Conservation (phyloP, 306 rosid genomes). For the Lathyrus sativus region DNA sequence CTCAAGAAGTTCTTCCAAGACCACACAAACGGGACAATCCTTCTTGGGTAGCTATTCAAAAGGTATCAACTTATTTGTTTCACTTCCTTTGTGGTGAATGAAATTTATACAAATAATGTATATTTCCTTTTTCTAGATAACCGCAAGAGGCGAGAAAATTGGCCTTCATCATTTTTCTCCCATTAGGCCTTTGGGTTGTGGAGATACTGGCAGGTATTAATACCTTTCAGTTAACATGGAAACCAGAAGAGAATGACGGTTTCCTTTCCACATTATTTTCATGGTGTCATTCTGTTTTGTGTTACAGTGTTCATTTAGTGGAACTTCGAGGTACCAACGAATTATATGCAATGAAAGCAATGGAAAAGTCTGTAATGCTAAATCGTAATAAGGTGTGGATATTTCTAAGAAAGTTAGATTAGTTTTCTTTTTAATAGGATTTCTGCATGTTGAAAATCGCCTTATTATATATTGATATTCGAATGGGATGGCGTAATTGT, state of each 20-base stretch:
- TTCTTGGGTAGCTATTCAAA: conserved; percentile 85
- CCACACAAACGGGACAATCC: conserved; percentile 81
- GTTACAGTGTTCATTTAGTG: conserved; percentile 88
- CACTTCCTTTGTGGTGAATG: conserved; percentile 29
- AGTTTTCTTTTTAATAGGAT: conserved; percentile 8
- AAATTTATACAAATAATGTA: conserved; percentile 2
- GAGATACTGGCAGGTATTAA: conserved; percentile 91
- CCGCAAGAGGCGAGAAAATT: conserved; percentile 61
- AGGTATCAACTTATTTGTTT: conserved; percentile 54
- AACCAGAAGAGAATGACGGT: not conserved
- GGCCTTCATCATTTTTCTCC: conserved; percentile 85
- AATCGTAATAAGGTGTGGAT: conserved; percentile 88
- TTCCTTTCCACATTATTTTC: not conserved
- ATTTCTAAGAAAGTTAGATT: conserved; percentile 28
- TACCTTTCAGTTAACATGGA: not conserved
- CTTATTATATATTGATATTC: not conserved
- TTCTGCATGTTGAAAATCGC: conserved; percentile 19
- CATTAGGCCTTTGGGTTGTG: conserved; percentile 84
- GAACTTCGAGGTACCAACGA: conserved; percentile 78
- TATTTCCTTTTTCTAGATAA: conserved; percentile 50
- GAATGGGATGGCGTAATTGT: not conserved
- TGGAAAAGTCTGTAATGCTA: conserved; percentile 83
- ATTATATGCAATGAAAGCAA: conserved; percentile 95
- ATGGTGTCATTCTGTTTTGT: conserved; percentile 34
- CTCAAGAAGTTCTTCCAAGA: conserved; percentile 72